Evolutionary conservation across 2,329 filamentous ascomycete species (phyloP).

Genomic region (Pseudogymnoascus sp.): DNA sequence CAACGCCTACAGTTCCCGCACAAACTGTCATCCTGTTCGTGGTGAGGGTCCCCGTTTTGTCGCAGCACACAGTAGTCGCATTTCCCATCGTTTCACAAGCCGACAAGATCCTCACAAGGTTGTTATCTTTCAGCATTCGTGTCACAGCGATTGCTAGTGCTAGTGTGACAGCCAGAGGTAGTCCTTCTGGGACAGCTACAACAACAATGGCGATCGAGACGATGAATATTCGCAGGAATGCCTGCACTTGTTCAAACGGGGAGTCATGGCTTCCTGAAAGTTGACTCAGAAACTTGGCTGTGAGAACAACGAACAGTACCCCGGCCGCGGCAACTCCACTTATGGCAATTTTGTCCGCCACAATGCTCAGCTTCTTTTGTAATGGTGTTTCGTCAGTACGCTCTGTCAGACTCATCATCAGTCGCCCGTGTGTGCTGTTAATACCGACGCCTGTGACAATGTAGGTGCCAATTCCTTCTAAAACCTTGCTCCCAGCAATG

Average conservation of each 20-base stretch:
- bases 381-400: slow-evolving; percentile 70
- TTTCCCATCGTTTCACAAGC: slow-evolving; percentile 67
- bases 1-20: slow-evolving; percentile 21
- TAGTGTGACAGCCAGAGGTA: slow-evolving; percentile 59
- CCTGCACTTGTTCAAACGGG: slow-evolving; percentile 48
- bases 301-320: slow-evolving; percentile 66
- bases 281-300: slow-evolving; percentile 65
- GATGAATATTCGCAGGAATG: slow-evolving; percentile 54
- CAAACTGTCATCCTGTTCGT: slow-evolving; percentile 69
- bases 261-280: slow-evolving; percentile 41
- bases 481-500: slow-evolving; percentile 67
- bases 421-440: slow-evolving; percentile 68
- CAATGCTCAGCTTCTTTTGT: slow-evolving; percentile 66
- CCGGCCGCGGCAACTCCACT: slow-evolving; percentile 62
- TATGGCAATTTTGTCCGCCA: slow-evolving; percentile 78
- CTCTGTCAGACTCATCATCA: slow-evolving; percentile 68
- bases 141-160: slow-evolving; percentile 60
- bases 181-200: slow-evolving; percentile 57
- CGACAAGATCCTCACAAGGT: slow-evolving; percentile 55
- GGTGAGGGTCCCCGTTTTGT: slow-evolving; percentile 68
- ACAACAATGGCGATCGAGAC: slow-evolving; percentile 58
- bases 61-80: slow-evolving; percentile 67
- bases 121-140: slow-evolving; percentile 60
- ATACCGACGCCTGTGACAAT: slow-evolving; percentile 68
- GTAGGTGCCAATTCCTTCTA: slow-evolving; percentile 67